Base-by-base conservation (phyloP, 306 rosid species). In the Styphnolobium japonicum region DNA sequence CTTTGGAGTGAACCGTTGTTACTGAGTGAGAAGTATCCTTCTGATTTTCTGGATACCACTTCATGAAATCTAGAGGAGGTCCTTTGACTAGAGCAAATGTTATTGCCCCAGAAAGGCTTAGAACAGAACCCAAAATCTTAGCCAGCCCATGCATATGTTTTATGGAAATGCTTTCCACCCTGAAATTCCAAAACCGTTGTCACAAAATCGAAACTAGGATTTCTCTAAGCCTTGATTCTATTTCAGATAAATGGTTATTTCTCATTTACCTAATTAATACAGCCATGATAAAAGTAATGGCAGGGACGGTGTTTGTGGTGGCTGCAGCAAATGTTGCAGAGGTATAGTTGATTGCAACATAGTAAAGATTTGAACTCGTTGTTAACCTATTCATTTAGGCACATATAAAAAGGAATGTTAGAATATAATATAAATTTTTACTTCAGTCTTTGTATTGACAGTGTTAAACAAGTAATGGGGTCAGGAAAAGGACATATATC, bases 291-390 rank as follows among this genome's bases (percentile, higher is more conserved):
- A 95, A 90, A 57, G 98, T 95, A 52, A 95, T 91, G 64, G 90
- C 89, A 14, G 98, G 98, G 78, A 95, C 62, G 22, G 95, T 81
- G 81, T 90, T 95, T 53, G 97, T 86, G 76, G 88, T 39, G 61
- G 98, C 98, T 4, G 98, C 98, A 10, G 98, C 97, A 82, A 88
- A 95, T 67, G 97, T 95, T 85, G 98, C 98, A 36, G 98, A 79
- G 56, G 96, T 95, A 42, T 86, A 80, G 86, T 87, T 89, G 75
- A 95, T 84, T 21, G 97, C 90, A 40, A 87, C 88, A 63, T 85
- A 95, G 87, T 90, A 95, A 33, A 95, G 92, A 73, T 85, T 95
- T 78, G 93, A 82, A 85, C 98, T 91, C 66, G 88, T 39, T 34
- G 98, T 92, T 64, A 93, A 78, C 91, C 98, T 95, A 37, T 1